These are phyloP conservation scores for Penicillium sclerotiorum DNA, from an alignment of 2,329 filamentous ascomycete genomes.

Conservation along the genomic window DNA sequence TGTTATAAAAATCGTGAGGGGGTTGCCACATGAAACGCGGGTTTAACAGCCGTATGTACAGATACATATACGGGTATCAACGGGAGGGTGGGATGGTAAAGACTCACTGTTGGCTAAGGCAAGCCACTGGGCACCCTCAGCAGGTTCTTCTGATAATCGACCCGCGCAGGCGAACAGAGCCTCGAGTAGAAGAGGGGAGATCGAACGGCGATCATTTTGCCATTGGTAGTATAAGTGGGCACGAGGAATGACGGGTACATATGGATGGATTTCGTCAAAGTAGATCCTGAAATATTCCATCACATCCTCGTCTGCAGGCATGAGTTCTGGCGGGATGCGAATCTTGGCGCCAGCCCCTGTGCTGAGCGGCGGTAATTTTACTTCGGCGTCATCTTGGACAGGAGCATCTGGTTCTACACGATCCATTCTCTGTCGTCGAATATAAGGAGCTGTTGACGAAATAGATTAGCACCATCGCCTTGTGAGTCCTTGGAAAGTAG, in stretches of 20 bases:
- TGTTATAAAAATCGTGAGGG: conserved; percentile 39
- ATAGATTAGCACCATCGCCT: conserved; percentile 9
- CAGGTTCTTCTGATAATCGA: conserved; percentile 77
- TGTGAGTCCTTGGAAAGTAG: neutral
- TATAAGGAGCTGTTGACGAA: conserved; percentile 70
- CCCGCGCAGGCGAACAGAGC: conserved; percentile 89
- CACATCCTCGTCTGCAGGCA: conserved; percentile 83
- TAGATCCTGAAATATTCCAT: conserved; percentile 87
- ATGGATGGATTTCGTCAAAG: conserved; percentile 88
- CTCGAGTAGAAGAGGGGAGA: conserved; percentile 87
- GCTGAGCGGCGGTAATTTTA: conserved; percentile 67
- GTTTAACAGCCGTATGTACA: too few relatives aligned
- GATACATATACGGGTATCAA: too few relatives aligned
- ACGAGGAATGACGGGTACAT: conserved; percentile 86
- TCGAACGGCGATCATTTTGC: conserved; percentile 76
- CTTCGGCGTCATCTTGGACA: conserved; percentile 69
- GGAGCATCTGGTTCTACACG: conserved; percentile 57
- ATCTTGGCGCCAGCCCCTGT: conserved; percentile 74
- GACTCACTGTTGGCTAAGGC: conserved; percentile 78
- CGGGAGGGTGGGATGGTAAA: too few relatives aligned
- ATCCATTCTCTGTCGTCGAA: conserved; percentile 64
- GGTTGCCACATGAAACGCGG: too few relatives aligned
- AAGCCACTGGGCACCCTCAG: conserved; percentile 89
- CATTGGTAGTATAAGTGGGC: conserved; percentile 84
- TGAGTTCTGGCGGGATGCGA: conserved; percentile 86